These are phyloP conservation scores for Aspergillus alliaceus DNA, from an alignment of 2,329 filamentous ascomycete species.

Conservation along the genomic window DNA sequence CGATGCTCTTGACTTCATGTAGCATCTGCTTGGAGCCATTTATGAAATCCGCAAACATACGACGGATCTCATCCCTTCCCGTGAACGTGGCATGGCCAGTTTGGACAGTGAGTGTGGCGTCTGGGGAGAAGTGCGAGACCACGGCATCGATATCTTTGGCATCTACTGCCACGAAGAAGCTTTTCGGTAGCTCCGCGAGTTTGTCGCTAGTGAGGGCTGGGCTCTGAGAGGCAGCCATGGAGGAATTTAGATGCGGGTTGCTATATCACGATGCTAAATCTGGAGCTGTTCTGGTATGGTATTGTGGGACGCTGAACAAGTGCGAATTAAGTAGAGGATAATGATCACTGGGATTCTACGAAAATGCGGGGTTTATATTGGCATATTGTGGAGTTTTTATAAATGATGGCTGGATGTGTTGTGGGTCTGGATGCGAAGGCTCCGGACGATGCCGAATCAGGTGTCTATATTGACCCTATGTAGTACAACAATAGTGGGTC, in stretches of 20 bases:
- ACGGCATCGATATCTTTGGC: not conserved
- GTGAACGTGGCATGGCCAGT: conserved; percentile 4
- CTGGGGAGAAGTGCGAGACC: not conserved
- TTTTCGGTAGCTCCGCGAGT: not conserved
- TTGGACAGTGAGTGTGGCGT: conserved; percentile 6
- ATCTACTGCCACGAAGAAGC: conserved; percentile 4
- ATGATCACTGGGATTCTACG: not conserved
- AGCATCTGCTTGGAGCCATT: not conserved
- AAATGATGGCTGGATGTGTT: too few species aligned
- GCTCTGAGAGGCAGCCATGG: not conserved
- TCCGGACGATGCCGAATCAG: not conserved
- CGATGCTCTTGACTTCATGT: not conserved
- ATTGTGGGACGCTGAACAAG: too few species aligned
- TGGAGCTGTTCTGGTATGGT: too few species aligned
- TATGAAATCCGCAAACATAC: not conserved
- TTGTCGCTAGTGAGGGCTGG: not conserved
- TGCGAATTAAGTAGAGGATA: not conserved
- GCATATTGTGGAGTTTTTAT: too few species aligned
- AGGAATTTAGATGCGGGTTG: too few species aligned
- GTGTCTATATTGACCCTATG: not conserved
- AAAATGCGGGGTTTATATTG: too few species aligned
- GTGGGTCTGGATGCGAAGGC: not conserved
- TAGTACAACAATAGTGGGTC: too few species aligned
- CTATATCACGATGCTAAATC: too few species aligned
- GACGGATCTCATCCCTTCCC: not conserved